phyloP scores from a whole-genome alignment of 306 rosid species.

The Quercus cerris region DNA sequence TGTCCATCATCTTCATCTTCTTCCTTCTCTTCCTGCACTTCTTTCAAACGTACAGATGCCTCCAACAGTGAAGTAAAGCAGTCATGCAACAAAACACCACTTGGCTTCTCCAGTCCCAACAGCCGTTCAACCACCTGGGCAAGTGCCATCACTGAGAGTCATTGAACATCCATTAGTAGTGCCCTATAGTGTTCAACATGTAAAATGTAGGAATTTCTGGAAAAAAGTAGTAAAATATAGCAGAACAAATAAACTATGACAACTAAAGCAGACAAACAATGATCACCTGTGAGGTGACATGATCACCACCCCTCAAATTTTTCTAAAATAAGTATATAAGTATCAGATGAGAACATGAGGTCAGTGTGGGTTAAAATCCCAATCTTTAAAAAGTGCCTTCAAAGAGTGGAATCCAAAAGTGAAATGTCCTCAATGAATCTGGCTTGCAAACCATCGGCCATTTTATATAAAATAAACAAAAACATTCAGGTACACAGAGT shows the following conservation, averaged over 20 bases:
- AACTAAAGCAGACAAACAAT: background rate
- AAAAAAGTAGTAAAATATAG: background rate
- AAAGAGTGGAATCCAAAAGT: background rate
- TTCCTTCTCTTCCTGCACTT: conserved; percentile 46
- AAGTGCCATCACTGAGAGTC: conserved; percentile 62
- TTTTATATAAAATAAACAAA: background rate
- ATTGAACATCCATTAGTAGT: conserved; percentile 9
- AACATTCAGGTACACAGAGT: too few species aligned
- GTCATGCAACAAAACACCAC: conserved; percentile 38
- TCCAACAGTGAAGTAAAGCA: conserved; percentile 71
- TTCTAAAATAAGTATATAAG: background rate
- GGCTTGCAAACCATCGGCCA: background rate
- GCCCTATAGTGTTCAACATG: background rate
- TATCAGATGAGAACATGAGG: background rate
- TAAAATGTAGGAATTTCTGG: background rate
- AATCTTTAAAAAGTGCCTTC: background rate
- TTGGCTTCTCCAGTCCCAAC: conserved; percentile 50
- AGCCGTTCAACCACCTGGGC: conserved; percentile 63
- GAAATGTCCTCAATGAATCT: background rate
- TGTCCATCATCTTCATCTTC: conserved; percentile 44
- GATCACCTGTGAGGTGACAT: background rate
- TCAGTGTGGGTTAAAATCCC: background rate
- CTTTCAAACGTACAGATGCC: conserved; percentile 51
- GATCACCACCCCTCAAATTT: background rate
- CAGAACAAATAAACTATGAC: background rate